A percentile compares a stretch with the other conserved stretches of the same genome.
Evolutionary conservation across 805 yeast genomes (phyloP).

Genomic region (Lipomyces mesembrius): DNA sequence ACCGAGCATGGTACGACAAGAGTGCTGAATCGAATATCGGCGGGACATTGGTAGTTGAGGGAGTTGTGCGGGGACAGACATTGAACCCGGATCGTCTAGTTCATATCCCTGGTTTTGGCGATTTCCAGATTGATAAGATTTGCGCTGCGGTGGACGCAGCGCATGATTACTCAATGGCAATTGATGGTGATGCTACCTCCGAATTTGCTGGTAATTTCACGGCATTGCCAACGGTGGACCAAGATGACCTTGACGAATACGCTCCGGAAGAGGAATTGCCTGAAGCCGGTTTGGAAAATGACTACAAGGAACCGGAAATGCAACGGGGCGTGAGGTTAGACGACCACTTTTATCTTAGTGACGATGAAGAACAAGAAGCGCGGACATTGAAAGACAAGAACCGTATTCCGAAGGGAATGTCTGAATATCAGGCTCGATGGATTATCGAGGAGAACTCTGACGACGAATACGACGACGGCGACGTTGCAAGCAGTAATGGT

Average conservation of each 20-base stretch:
- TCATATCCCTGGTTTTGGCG: slow-evolving; percentile 90
- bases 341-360: slow-evolving; percentile 56
- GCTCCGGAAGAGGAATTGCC: slow-evolving; percentile 38
- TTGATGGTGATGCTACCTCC: slow-evolving; percentile 37
- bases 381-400: slow-evolving; percentile 42
- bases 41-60: slow-evolving; percentile 58
- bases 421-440: slow-evolving; percentile 81
- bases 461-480: slow-evolving; percentile 42
- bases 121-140: slow-evolving; percentile 73
- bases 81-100: slow-evolving; percentile 76
- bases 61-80: slow-evolving; percentile 76
- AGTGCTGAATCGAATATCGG: slow-evolving; percentile 40
- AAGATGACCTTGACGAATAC: slow-evolving; percentile 43
- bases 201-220: slow-evolving; percentile 27
- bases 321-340: slow-evolving; percentile 59
- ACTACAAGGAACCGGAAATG: slow-evolving; percentile 41
- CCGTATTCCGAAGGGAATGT: slow-evolving; percentile 69
- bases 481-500: slow-evolving; percentile 7
- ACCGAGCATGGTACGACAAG: slow-evolving; percentile 54
- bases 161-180: slow-evolving; percentile 43
- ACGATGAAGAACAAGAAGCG: slow-evolving; percentile 43
- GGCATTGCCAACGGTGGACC: slow-evolving; percentile 42
- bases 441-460: slow-evolving; percentile 53
- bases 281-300: slow-evolving; percentile 44
- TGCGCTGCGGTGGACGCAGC: slow-evolving; percentile 51